Evolutionary conservation across 805 yeast species (phyloP).

Genomic region (Myxozyma mucilagina): DNA sequence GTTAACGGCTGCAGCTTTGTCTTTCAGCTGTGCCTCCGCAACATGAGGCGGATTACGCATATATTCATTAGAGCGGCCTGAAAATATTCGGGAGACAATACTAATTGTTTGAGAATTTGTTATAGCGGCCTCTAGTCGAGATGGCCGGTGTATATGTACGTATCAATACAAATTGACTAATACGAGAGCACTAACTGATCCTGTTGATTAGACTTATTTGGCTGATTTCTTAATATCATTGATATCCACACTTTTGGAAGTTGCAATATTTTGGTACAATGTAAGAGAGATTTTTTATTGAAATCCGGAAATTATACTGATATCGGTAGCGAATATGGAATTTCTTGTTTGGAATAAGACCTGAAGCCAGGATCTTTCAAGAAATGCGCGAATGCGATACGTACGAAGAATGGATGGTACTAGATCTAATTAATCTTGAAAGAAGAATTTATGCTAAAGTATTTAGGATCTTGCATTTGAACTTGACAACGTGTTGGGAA

Average conservation of each 20-base stretch:
- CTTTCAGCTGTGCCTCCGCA: neutral
- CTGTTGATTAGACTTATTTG: neutral
- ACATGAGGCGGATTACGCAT: neutral
- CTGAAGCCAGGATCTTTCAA: conserved; percentile 47
- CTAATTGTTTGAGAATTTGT: too few relatives aligned
- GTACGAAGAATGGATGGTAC: conserved; percentile 69
- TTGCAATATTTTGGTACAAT: conserved; percentile 13
- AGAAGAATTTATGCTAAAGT: neutral
- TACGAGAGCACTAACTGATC: too few relatives aligned
- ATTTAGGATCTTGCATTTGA: conserved; percentile 41
- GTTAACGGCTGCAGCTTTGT: too few relatives aligned
- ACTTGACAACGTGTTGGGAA: conserved; percentile 46
- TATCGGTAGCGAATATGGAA: conserved; percentile 15
- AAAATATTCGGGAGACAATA: too few relatives aligned
- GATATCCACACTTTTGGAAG: conserved; percentile 5
- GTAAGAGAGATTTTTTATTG: neutral
- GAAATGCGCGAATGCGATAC: conserved; percentile 52
- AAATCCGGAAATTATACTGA: neutral
- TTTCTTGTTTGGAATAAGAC: conserved; percentile 45
- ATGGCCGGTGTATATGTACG: too few relatives aligned
- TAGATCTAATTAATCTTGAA: neutral
- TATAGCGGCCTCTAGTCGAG: too few relatives aligned
- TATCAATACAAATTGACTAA: too few relatives aligned
- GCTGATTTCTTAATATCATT: neutral
- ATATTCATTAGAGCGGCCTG: too few relatives aligned